Percentiles rank a stretch among this genome's conserved stretches.
Conservation (phyloP, 2,329 filamentous ascomycete species). For the Leptodontidium sp. region DNA sequence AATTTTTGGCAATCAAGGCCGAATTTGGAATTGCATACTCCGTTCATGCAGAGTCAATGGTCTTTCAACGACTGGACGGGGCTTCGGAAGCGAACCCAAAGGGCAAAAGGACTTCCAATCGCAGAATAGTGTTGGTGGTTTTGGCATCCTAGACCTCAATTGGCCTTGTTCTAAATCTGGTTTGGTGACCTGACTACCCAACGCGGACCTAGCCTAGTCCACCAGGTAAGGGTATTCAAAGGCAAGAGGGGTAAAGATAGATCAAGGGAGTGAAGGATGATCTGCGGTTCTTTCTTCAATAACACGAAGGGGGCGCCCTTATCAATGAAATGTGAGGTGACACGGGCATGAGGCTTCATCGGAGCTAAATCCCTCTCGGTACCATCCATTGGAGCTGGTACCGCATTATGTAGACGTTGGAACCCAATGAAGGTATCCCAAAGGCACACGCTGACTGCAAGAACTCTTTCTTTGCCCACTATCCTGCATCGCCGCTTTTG, state of each 20-base stretch:
- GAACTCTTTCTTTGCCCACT: too few species aligned
- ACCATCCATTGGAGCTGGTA: background rate
- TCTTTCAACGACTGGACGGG: background rate
- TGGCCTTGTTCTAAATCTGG: background rate
- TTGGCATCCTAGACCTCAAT: background rate
- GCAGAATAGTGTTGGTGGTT: background rate
- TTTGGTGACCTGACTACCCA: background rate
- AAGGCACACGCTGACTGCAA: background rate
- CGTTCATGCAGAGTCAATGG: background rate
- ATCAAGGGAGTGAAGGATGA: background rate
- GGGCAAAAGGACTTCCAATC: conserved; percentile 6
- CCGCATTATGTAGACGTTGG: background rate
- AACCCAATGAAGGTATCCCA: background rate
- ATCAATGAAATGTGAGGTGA: background rate
- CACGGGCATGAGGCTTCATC: background rate
- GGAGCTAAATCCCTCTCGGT: background rate
- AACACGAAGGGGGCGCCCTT: background rate
- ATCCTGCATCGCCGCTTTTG: too few species aligned
- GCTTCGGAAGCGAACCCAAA: background rate
- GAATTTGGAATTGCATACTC: background rate
- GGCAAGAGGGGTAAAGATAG: background rate
- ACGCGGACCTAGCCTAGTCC: background rate
- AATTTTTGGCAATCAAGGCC: background rate
- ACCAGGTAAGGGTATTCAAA: background rate
- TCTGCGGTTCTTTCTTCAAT: background rate